Base-by-base conservation (phyloP, 1,284 basidiomycete genomes). In the Inonotus obliquus region DNA sequence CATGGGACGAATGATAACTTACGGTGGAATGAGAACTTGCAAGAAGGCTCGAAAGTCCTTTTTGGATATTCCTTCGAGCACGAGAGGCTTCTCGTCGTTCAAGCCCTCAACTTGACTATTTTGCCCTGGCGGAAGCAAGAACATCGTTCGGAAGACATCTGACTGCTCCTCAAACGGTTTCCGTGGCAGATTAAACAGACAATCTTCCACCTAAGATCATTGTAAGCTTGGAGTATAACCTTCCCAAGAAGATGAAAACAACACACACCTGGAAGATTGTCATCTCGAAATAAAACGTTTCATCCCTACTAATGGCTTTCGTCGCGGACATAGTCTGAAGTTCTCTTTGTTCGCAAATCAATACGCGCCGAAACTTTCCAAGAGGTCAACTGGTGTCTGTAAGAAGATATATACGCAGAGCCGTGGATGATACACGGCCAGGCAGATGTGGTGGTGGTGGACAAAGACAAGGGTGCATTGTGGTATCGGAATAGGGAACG, bases 111-210 rank as follows among this genome's bases (percentile, higher is more conserved):
- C 37, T 39, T 53, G 23, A 3, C 32, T 48, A 23, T 60, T 25
- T 4, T 41, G 25, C 5, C 54, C 63, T 6, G 48, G 63, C 21
- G 63, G 63, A 1, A 64, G 59, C 23, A 35, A 49, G 38, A 64
- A 64, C 63, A 64, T 64, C 19, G 59, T 47, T 25, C 44, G 47
- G 48, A 64, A 64, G 11, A 64, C 41, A n/a, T 61, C 59, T 13
- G 63, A 64, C 39, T 64, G 63, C 11, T 60, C 59, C 39, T 64
- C 63, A 35, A 64, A 64, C 27, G 59, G 54, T 39, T 44, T 55
- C 13, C 59, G 57, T 32, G 63, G 63, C 14, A 64, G 47, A 25
- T 61, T 64, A 47, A 64, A 64, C 25, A 64, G 59, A 17, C 35
- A 44, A 29, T 35, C 54, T 35, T 64, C 63, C 41, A 64, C 63